Evolutionary conservation across 192 early-diverging fungal species (phyloP), one percentile per base, ranked within the genome.

Genomic region (Podila clonocystis): DNA sequence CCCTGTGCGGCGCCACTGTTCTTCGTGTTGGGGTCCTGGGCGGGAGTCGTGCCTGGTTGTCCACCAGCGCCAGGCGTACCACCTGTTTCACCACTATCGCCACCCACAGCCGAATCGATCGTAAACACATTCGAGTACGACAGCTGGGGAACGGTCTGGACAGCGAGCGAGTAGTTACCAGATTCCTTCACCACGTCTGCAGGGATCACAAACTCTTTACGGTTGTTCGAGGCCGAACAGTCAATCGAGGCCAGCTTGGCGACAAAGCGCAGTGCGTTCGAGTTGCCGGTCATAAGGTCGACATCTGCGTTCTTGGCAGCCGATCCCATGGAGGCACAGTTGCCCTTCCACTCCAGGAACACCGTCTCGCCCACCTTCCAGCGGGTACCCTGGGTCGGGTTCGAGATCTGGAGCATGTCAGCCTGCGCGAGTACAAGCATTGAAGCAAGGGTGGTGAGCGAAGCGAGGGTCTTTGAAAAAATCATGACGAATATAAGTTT

Each of bases 331-430:
- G 57, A 67, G 15, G 69, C 68, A 48, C 75, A 72, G 49, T 72
- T 72, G 29, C 75, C 75, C 24, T 62, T 70, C 75, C 75, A 78
- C 31, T 78, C 63, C 33, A 78, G 30, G 29, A 72, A 78, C 1
- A 78, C 69, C 2, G 64, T 57, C 28, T 78, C 75, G 26, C 65
- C 62, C 2, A 78, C 69, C 48, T 72, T 72, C 69, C 75, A 78
- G 4, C 29, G 66, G 13, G 63, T 66, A 11, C 75, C 75, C 12
- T 36, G 65, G 41, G 75, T 67, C 9, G 75, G 68, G 41, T 78
- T 78, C 6, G 75, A 78, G 65, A 78, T 71, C 9, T 57, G 30
- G 29, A 78, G 75, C 58, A 64, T 58, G 29, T 66, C 69, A 31
- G 74, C 67, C 52, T 78, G 69, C 0, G 65, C 64, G 28, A 72